phyloP scores from a whole-genome alignment of 441 rosid species.

The Kokia cookei region DNA sequence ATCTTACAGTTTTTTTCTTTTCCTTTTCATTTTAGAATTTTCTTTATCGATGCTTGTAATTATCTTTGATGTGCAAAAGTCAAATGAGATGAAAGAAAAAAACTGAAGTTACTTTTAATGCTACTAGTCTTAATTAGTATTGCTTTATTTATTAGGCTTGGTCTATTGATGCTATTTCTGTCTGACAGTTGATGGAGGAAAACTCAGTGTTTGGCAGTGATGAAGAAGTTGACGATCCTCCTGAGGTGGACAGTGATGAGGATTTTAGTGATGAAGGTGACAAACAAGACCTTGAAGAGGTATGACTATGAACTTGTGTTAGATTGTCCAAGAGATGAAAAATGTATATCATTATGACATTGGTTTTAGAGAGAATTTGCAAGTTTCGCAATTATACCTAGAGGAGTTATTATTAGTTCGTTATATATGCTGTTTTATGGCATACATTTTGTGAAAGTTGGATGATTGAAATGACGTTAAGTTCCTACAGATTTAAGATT shows the following conservation, averaged over 20 bases:
- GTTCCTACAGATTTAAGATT: neutral
- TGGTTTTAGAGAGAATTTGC: neutral
- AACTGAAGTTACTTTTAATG: neutral
- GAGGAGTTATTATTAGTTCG: neutral
- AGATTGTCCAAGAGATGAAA: neutral
- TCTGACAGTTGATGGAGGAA: conserved; percentile 73
- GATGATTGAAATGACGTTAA: neutral
- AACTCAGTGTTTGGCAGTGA: conserved; percentile 90
- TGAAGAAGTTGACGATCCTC: conserved; percentile 89
- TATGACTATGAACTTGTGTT: conserved; percentile 8
- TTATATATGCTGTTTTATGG: neutral
- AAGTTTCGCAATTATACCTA: neutral
- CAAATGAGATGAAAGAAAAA: neutral
- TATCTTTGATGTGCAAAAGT: neutral
- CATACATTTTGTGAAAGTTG: neutral
- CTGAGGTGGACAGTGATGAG: conserved; percentile 79
- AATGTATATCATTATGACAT: neutral
- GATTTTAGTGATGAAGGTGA: conserved; percentile 66
- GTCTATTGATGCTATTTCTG: neutral
- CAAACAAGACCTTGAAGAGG: conserved; percentile 66
- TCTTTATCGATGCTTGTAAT: neutral
- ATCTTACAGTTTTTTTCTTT: neutral
- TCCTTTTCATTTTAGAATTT: neutral
- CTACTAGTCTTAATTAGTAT: neutral
- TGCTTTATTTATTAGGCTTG: neutral